Percentiles rank a stretch among this genome's conserved stretches.
Conservation (phyloP, 306 rosid species). For the Fragaria vesca region DNA sequence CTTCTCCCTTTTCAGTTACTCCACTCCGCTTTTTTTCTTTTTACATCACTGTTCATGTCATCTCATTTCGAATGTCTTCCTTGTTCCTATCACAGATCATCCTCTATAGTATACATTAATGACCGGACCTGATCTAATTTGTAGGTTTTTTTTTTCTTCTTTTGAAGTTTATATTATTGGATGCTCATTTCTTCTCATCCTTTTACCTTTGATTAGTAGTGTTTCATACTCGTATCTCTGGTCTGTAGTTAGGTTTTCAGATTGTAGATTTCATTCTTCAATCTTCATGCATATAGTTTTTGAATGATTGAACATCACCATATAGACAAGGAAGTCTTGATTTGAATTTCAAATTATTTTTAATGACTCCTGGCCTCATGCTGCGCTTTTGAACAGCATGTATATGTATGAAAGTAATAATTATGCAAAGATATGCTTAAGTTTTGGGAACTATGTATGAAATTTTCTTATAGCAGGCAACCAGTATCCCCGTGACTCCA, state of each 20-base stretch:
- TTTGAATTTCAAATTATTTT: neutral
- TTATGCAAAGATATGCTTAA: neutral
- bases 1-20: neutral
- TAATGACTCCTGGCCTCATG: neutral
- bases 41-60: neutral
- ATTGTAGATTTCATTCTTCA: neutral
- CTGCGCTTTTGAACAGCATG: neutral
- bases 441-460: neutral
- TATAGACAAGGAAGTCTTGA: neutral
- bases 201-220: neutral
- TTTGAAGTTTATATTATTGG: neutral
- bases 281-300: neutral
- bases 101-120: neutral
- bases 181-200: neutral
- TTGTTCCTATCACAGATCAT: neutral
- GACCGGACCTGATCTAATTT: neutral
- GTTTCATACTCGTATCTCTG: neutral
- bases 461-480: slow-evolving; percentile 15
- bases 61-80: neutral
- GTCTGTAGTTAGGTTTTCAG: neutral
- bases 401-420: neutral
- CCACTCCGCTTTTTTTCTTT: too few species aligned
- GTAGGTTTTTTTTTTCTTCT: too few species aligned
- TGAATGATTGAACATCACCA: neutral
- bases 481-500: neutral